phyloP scores from a whole-genome alignment of 805 yeast genomes.

The Limtongia smithiae region DNA sequence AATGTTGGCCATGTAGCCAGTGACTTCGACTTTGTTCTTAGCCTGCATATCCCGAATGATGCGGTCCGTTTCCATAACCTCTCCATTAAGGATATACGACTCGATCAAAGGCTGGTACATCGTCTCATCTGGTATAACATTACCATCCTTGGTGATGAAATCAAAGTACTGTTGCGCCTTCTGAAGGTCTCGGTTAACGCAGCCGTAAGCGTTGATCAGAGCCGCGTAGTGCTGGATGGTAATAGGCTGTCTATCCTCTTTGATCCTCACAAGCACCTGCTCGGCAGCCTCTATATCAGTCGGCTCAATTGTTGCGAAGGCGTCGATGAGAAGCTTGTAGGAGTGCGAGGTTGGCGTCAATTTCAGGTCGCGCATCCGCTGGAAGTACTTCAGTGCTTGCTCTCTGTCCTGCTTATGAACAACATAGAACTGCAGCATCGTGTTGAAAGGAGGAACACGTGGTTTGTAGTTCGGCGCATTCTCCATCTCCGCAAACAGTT shows the following conservation, averaged over 20 bases:
- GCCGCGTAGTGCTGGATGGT: slow-evolving; percentile 41
- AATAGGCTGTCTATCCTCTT: slow-evolving; percentile 32
- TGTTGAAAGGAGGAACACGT: slow-evolving; percentile 40
- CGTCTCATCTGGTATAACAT: slow-evolving; percentile 39
- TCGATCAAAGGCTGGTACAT: slow-evolving; percentile 43
- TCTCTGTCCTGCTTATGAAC: slow-evolving; percentile 35
- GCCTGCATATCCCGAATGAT: slow-evolving; percentile 25
- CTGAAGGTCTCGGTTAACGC: slow-evolving; percentile 35
- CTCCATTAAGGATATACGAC: slow-evolving; percentile 39
- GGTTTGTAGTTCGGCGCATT: slow-evolving; percentile 33
- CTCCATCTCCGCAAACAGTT: slow-evolving; percentile 40
- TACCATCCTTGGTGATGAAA: slow-evolving; percentile 32
- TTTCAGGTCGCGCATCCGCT: slow-evolving; percentile 30
- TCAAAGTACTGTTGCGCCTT: slow-evolving; percentile 39
- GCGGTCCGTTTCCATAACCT: slow-evolving; percentile 33
- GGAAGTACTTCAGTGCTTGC: slow-evolving; percentile 36
- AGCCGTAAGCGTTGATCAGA: slow-evolving; percentile 41
- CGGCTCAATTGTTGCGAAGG: slow-evolving; percentile 37
- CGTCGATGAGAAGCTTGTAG: slow-evolving; percentile 42
- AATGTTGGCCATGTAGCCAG: slow-evolving; percentile 37
- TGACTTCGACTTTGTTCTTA: slow-evolving; percentile 34
- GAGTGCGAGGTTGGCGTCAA: slow-evolving; percentile 39
- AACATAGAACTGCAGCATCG: slow-evolving; percentile 41
- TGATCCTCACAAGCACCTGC: slow-evolving; percentile 36
- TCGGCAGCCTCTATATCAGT: slow-evolving; percentile 39